Base-by-base conservation (phyloP, 306 rosid species). In the Lathyrus sativus region DNA sequence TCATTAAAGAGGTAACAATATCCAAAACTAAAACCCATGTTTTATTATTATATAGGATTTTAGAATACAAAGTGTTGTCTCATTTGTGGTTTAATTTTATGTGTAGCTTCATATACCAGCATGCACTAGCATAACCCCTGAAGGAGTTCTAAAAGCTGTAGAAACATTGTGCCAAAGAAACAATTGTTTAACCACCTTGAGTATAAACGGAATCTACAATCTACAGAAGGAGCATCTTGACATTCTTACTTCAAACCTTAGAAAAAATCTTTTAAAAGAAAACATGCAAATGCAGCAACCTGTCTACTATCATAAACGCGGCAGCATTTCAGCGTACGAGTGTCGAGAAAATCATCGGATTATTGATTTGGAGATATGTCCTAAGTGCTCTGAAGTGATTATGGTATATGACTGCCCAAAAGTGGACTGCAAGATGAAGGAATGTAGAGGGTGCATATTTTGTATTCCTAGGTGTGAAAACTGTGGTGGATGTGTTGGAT, bases 391-490 rank as follows among this genome's bases (percentile, higher is more conserved):
- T 3, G 82, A 85, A 70, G 83, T 81, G 51, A 74, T 87, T 56
- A 67, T 65, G 82, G 89, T 86, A 26, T 85, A 83, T 13, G 93
- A 80, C 19, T 92, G 98, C 62, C 85, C 96, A 1, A 85, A 74
- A 63, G 69, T 69, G 71, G 43, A 53, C 9, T 88, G 96, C 84
- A 81, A 73, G 80, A 71, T 39, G 60, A 78, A 44, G 65, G 80
- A 73, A 59, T 85, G 96, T 57, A 84, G 78, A 65, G 96, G 81
- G 22, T 92, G 98, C 86, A 72, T 3, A n/a, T 41, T 66, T 63
- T 88, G 98, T 74, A 70, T 88, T 53, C 80, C 86, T 0, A 88
- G 98, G 84, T 93, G 98, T 60, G 85, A 61, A 73, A 87, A 90
- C 68, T 93, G 98, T 11, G 96, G 96, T 2, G 64, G 58, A 19